Evolutionary conservation across 495 filamentous ascomycete species (phyloP).

Genomic region (Penicillium parvum): DNA sequence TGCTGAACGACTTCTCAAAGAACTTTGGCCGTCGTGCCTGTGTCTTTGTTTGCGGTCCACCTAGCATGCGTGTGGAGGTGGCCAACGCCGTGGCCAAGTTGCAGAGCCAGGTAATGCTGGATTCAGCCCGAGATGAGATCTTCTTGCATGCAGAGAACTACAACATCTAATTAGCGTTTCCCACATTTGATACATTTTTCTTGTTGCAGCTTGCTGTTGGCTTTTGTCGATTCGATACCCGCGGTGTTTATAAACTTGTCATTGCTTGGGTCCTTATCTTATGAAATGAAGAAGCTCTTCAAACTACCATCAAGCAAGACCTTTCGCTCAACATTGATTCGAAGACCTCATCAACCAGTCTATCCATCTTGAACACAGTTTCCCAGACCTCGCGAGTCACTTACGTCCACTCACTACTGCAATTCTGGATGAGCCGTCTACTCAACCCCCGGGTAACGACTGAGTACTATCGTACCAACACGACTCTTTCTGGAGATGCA

Average conservation of each 20-base stretch:
- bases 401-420: no score
- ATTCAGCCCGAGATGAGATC: constrained; percentile 77
- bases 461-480: no score
- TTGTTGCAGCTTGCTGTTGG: background rate
- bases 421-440: no score
- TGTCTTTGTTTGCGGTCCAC: constrained; percentile 90
- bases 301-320: no score
- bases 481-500: no score
- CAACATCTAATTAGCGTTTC: constrained; percentile 52
- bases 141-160: constrained; percentile 96
- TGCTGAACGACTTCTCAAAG: constrained; percentile 74
- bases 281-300: no score
- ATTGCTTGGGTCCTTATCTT: background rate
- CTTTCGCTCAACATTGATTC: no score
- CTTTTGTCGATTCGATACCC: constrained; percentile 19
- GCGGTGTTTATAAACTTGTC: background rate
- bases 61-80: constrained; percentile 81
- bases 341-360: no score
- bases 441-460: no score
- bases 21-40: constrained; percentile 80
- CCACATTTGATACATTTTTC: constrained; percentile 4
- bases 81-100: constrained; percentile 75
- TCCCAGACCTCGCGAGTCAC: no score
- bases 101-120: constrained; percentile 76
- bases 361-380: no score